These are phyloP conservation scores for Glycyrrhiza uralensis DNA, from an alignment of 306 rosid species.

Conservation along the genomic window DNA sequence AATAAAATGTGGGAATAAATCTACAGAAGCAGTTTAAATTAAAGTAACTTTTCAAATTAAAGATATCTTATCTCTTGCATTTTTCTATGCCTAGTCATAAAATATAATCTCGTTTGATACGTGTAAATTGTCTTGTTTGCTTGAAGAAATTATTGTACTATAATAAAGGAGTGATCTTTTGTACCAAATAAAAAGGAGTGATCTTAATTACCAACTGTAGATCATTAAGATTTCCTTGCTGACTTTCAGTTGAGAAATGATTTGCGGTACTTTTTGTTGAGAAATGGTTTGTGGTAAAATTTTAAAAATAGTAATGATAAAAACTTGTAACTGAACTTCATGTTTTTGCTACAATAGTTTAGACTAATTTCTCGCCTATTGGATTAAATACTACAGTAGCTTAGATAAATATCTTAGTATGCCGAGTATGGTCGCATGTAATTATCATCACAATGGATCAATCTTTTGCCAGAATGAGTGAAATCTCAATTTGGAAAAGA, in stretches of 20 bases:
- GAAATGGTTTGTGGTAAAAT: neutral
- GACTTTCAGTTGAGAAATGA: slow-evolving; percentile 1
- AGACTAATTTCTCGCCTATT: slow-evolving; percentile 1
- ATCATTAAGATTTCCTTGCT: neutral
- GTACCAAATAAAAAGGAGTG: neutral
- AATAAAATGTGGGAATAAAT: neutral
- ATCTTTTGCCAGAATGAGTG: neutral
- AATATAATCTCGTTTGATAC: neutral
- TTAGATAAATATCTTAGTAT: slow-evolving; percentile 5
- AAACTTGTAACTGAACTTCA: neutral
- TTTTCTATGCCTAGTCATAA: slow-evolving; percentile 1
- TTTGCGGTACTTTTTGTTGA: neutral
- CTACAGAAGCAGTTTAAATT: slow-evolving; percentile 17
- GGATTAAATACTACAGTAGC: neutral
- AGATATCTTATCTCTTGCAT: neutral
- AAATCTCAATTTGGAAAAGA: slow-evolving; percentile 8
- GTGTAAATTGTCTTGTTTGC: neutral
- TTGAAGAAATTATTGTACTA: neutral
- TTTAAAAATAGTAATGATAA: neutral
- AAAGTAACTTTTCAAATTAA: slow-evolving; percentile 6
- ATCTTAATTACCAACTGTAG: slow-evolving; percentile 18
- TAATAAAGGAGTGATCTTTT: neutral
- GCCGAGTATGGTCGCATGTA: neutral
- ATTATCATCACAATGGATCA: neutral
- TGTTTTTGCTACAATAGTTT: neutral